Evolutionary conservation across 805 yeast genomes (phyloP), one percentile per base, ranked within the genome.

Genomic region (Ogataea paradorogensis): DNA sequence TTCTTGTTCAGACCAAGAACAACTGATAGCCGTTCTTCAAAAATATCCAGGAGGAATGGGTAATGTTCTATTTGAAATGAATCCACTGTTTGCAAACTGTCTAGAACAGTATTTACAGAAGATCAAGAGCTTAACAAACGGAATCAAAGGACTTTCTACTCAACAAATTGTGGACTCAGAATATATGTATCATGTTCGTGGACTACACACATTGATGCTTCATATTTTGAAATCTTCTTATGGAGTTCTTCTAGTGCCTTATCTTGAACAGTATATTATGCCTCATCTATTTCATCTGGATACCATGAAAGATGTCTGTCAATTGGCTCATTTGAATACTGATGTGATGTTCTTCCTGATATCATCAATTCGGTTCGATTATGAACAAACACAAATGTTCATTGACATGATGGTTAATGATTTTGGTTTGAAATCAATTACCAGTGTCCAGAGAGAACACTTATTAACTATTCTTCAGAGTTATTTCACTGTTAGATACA

Each of bases 281-380:
- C 95, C 96, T 20, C 80, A 85, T 46, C 64, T 88, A 41, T 66
- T 86, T 53, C 67, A 73, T 13, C 63, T 88, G 33, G 76, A 80
- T 36, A 73, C 71, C 31, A 73, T 84, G 68, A 80, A 86, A 44
- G 97, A 91, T 46, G 86, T 86, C 10, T 84, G 95, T 49, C 86
- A 84, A 48, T 61, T 84, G 41, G 82, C 82, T 0, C 73, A 72
- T 23, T 61, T 84, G 9, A 70, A 71, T 27, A 84, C 91, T 0
- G 68, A 74, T 2, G 52, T 61, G 7, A 50, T 76, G 15, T 70
- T 76, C 46, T 58, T 66, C 13, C 56, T 63, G 21, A 56, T 83
- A 4, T 76, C 82, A 0, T 64, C 70, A 18, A 53, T 77, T 23
- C 68, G 78, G 5, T 74, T 66, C 44, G 63, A 74, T 27, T 56